phyloP scores from a whole-genome alignment of 2,329 filamentous ascomycete species.

The Magnaporthiopsis rhizophila region DNA sequence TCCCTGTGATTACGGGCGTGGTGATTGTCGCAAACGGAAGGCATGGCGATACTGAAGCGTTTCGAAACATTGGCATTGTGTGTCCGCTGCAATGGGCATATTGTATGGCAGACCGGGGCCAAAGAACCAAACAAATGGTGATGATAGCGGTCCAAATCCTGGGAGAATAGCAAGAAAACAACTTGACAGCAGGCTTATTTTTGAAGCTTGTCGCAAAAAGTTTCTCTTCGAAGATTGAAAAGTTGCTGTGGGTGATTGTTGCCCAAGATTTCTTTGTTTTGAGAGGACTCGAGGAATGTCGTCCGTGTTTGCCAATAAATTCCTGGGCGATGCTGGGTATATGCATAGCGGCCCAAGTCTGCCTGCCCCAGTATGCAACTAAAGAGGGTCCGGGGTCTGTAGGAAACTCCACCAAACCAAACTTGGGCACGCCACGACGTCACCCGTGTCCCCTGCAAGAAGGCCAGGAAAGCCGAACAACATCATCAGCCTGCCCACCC shows the following conservation, averaged over 20 bases:
- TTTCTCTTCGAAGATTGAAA: not conserved
- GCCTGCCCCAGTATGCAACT: not conserved
- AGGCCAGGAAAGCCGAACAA: not conserved
- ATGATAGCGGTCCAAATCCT: not conserved
- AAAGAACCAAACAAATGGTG: not conserved
- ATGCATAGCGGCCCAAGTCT: not conserved
- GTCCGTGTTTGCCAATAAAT: not conserved
- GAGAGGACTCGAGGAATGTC: not conserved
- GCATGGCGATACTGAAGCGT: not conserved
- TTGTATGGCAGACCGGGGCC: too few relatives aligned
- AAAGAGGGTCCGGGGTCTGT: not conserved
- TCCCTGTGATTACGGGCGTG: not conserved
- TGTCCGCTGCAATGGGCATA: too few relatives aligned
- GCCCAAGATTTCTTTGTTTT: not conserved
- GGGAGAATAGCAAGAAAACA: not conserved
- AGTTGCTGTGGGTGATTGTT: not conserved
- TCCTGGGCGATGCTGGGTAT: not conserved
- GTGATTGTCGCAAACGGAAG: not conserved
- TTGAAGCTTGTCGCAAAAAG: not conserved
- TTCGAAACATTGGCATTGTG: not conserved
- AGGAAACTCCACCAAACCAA: not conserved
- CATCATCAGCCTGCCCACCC: not conserved
- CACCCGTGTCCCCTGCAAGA: not conserved
- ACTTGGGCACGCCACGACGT: not conserved
- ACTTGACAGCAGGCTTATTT: not conserved